phyloP scores from a whole-genome alignment of 2,329 filamentous ascomycete species.

The Xylariomycetidae sp. region DNA sequence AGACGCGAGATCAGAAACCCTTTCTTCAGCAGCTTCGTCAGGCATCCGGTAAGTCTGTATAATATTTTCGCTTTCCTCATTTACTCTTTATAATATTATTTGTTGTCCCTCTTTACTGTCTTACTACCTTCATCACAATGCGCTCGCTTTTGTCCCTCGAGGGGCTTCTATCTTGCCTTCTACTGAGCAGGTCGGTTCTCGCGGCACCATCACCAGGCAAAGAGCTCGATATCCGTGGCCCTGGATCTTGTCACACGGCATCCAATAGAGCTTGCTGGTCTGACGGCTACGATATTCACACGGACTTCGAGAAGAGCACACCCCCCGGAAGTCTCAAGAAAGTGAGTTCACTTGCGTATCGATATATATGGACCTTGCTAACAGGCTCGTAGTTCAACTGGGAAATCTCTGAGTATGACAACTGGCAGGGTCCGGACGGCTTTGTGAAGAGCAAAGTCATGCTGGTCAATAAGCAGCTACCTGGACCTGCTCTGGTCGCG shows the following conservation, averaged over 20 bases:
- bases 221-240: constrained; percentile 5
- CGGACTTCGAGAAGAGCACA: constrained; percentile 19
- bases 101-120: too few relatives aligned
- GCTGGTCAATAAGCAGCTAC: constrained; percentile 61
- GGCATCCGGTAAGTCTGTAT: too few relatives aligned
- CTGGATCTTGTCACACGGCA: constrained; percentile 13
- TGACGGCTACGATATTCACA: constrained; percentile 19
- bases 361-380: not conserved
- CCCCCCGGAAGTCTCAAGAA: constrained; percentile 12
- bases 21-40: too few relatives aligned
- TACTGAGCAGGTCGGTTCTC: too few relatives aligned
- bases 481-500: constrained; percentile 61
- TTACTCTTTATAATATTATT: too few relatives aligned
- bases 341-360: constrained; percentile 27
- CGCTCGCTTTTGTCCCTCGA: too few relatives aligned
- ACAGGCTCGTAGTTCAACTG: constrained; percentile 13
- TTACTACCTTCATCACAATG: too few relatives aligned
- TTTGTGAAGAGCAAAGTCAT: constrained; percentile 36
- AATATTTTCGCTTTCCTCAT: too few relatives aligned
- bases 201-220: constrained; percentile 7
- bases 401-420: constrained; percentile 16
- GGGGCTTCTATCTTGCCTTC: too few relatives aligned
- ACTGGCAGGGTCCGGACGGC: constrained; percentile 21
- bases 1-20: too few relatives aligned
- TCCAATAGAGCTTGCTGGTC: constrained; percentile 22